phyloP scores from a whole-genome alignment of 495 filamentous ascomycete species.

The Penicillium turbatum region DNA sequence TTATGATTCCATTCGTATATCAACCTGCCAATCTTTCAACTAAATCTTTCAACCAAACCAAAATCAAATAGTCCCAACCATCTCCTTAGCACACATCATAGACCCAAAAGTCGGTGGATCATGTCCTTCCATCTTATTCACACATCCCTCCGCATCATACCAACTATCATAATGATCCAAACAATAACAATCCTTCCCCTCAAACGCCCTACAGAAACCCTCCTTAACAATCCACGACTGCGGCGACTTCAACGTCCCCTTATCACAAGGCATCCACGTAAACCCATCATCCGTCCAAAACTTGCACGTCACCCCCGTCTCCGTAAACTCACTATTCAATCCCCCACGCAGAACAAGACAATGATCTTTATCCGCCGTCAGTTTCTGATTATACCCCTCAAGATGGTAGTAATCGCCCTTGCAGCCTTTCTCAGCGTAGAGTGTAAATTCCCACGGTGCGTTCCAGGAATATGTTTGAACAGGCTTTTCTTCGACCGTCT shows the following conservation, averaged over 20 bases:
- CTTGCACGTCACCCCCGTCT: background rate
- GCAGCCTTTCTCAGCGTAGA: background rate
- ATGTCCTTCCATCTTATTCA: background rate
- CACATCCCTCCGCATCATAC: background rate
- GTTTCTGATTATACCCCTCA: background rate
- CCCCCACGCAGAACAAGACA: background rate
- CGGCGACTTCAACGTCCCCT: background rate
- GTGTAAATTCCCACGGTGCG: background rate
- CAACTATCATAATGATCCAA: background rate
- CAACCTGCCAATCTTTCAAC: too few relatives aligned
- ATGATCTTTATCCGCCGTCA: too few relatives aligned
- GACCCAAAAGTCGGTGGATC: background rate
- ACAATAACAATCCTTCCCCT: background rate
- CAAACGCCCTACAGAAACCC: background rate
- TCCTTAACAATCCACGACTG: background rate
- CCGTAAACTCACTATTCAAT: background rate
- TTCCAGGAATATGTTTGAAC: background rate
- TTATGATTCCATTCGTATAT: constrained; percentile 6
- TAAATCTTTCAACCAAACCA: too few relatives aligned
- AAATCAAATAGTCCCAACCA: too few relatives aligned
- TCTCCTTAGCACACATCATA: background rate
- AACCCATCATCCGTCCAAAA: background rate
- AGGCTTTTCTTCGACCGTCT: too few relatives aligned
- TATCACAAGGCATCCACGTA: background rate
- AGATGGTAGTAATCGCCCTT: background rate